Conservation (phyloP, 139 green algal species). For the Coccomyxa sp. region DNA sequence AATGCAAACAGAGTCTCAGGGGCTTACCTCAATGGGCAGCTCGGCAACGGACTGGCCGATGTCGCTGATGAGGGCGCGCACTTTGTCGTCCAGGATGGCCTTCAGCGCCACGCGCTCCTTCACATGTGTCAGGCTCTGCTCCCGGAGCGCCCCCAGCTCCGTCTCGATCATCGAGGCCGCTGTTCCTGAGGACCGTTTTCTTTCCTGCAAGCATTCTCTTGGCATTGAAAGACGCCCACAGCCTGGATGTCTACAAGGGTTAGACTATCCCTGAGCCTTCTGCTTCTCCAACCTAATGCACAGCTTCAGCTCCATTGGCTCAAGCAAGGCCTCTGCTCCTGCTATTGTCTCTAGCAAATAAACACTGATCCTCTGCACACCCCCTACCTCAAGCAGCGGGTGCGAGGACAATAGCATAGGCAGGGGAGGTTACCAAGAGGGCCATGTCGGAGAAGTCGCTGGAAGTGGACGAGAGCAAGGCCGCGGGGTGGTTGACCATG, state of each 20-base stretch:
- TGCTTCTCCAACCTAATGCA: not conserved
- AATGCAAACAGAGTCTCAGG: not conserved
- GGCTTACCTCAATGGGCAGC: constrained; percentile 21
- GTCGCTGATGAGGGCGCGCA: constrained; percentile 52
- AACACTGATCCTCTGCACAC: too few relatives aligned
- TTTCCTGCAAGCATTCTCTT: not conserved
- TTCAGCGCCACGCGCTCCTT: constrained; percentile 71
- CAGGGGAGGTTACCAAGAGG: not conserved
- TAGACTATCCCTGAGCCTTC: not conserved
- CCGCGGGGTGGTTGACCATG: too few relatives aligned
- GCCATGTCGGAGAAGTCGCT: not conserved
- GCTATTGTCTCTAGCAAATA: too few relatives aligned
- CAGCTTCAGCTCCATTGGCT: not conserved
- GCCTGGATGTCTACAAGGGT: not conserved
- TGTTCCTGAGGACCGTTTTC: not conserved
- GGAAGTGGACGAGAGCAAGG: not conserved
- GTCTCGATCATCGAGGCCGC: not conserved
- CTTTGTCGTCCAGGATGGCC: constrained; percentile 76
- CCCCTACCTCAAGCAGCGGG: too few relatives aligned
- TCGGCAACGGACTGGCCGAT: constrained; percentile 35
- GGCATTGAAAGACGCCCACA: not conserved
- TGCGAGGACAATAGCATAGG: too few relatives aligned
- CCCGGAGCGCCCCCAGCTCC: constrained; percentile 23
- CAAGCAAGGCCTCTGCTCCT: not conserved
- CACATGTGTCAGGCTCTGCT: constrained; percentile 27